These are phyloP conservation scores for Exophiala sideris DNA, from an alignment of 2,329 filamentous ascomycete genomes.

Conservation along the genomic window DNA sequence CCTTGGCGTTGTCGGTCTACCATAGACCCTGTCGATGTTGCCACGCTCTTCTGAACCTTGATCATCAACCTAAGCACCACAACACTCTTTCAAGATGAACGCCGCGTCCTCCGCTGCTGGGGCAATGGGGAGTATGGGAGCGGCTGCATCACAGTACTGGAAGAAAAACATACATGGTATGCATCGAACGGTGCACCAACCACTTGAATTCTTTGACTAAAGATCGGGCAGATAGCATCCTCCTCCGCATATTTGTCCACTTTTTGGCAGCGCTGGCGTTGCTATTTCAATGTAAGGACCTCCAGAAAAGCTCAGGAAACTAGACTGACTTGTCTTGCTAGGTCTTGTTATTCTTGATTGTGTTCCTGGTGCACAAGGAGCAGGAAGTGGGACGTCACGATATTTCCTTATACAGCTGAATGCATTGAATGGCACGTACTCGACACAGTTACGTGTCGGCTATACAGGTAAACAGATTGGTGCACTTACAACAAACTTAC, in stretches of 20 bases:
- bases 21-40: neutral
- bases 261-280: conserved; percentile 1
- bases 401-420: conserved; percentile 8
- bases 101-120: neutral
- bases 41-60: neutral
- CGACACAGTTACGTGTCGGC: conserved; percentile 4
- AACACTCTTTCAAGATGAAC: conserved; percentile 6
- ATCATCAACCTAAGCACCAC: neutral
- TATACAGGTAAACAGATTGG: conserved; percentile 2
- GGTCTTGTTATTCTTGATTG: conserved; percentile 6
- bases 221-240: neutral
- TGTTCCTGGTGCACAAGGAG: conserved; percentile 2
- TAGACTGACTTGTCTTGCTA: neutral
- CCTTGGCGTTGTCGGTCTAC: neutral
- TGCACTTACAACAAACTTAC: neutral
- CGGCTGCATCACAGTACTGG: conserved; percentile 3
- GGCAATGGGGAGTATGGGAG: neutral
- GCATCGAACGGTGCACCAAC: neutral
- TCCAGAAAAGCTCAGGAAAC: neutral
- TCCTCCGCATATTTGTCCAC: conserved; percentile 1
- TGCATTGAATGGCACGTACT: neutral
- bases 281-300: conserved; percentile 4
- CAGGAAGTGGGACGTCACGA: neutral
- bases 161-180: conserved; percentile 6
- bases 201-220: neutral